phyloP scores from a whole-genome alignment of 306 rosid genomes.

The Prunus campanulata region DNA sequence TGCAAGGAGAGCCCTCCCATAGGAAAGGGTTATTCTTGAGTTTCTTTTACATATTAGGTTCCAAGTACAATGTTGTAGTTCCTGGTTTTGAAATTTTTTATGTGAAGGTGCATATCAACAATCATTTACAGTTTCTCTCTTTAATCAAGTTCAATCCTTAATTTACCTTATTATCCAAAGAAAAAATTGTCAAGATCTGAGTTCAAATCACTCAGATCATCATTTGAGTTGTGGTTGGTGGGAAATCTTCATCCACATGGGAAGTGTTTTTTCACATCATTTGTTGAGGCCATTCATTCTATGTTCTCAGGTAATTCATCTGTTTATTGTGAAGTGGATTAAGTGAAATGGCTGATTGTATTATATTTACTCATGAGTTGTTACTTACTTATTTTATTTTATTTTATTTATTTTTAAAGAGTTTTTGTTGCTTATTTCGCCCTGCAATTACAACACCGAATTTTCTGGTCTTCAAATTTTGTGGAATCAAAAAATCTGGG shows the following conservation, averaged over 20 bases:
- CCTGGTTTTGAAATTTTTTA: conserved; percentile 10
- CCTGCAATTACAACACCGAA: background rate
- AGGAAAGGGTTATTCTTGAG: conserved; percentile 5
- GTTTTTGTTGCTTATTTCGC: background rate
- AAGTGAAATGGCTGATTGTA: background rate
- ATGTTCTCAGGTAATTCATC: too few relatives aligned
- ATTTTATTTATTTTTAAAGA: too few relatives aligned
- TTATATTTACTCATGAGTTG: too few relatives aligned
- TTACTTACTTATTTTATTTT: too few relatives aligned
- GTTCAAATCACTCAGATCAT: background rate
- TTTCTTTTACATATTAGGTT: conserved; percentile 14
- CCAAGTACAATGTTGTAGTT: background rate
- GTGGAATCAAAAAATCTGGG: background rate
- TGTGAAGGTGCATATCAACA: conserved; percentile 4
- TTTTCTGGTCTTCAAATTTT: background rate
- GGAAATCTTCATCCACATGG: background rate
- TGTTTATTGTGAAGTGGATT: background rate
- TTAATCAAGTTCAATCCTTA: conserved; percentile 2
- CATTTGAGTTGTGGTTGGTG: background rate
- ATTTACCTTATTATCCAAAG: background rate
- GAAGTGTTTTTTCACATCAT: background rate
- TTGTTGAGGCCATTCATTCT: background rate
- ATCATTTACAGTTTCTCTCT: background rate
- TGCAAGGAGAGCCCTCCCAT: conserved; percentile 13
- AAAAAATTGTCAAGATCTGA: background rate